These are phyloP conservation scores for Berkeleyomyces basicola DNA, from an alignment of 2,329 filamentous ascomycete genomes.

Conservation along the genomic window DNA sequence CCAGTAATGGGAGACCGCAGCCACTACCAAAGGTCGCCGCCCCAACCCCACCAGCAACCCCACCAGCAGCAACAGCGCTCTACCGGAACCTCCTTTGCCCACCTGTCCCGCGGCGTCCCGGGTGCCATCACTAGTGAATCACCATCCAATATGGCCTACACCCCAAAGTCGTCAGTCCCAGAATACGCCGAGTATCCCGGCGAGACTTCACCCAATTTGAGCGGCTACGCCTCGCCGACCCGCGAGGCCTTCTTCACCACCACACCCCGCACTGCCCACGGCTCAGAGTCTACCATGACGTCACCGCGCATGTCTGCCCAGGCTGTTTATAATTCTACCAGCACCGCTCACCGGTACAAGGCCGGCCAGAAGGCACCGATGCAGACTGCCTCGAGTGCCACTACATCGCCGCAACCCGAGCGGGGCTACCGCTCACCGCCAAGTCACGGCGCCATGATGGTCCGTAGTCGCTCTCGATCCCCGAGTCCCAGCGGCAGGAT, in stretches of 20 bases:
- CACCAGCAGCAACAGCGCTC: slow-evolving; percentile 17
- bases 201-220: background rate
- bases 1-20: slow-evolving; percentile 4
- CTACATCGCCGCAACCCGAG: slow-evolving; percentile 1
- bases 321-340: background rate
- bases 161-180: background rate
- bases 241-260: background rate
- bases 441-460: background rate
- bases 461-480: background rate
- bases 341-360: background rate
- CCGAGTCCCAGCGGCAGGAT: background rate
- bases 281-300: background rate
- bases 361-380: background rate
- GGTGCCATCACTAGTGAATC: slow-evolving; percentile 13
- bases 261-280: background rate
- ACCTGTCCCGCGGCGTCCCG: slow-evolving; percentile 35
- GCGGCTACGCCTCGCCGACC: background rate
- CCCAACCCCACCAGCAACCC: slow-evolving; percentile 8
- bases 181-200: background rate
- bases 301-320: background rate
- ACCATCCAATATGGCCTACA: background rate
- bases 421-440: background rate
- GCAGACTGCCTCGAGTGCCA: background rate
- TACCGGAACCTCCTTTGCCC: slow-evolving; percentile 29
- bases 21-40: slow-evolving; percentile 20